A percentile compares a stretch with the other conserved stretches of the same genome.
These are phyloP conservation scores for Penicillium corylophilum DNA, from an alignment of 2,329 filamentous ascomycete species.

Conservation along the genomic window DNA sequence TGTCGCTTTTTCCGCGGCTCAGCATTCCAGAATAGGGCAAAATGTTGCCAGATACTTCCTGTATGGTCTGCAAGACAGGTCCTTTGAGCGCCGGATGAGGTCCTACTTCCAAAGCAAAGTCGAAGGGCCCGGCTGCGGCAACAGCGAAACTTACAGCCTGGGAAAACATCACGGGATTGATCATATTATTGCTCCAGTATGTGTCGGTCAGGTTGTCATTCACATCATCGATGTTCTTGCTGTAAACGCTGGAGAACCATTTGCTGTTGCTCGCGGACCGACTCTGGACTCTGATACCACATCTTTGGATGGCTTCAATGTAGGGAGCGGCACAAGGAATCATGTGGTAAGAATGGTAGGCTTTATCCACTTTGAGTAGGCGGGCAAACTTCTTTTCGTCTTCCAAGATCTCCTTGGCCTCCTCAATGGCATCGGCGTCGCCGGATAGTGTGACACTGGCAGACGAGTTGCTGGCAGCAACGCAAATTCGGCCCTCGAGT, in stretches of 20 bases:
- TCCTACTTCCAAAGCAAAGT: conserved; percentile 34
- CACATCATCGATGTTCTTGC: conserved; percentile 13
- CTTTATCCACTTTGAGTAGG: conserved; percentile 42
- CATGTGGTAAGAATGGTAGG: conserved; percentile 50
- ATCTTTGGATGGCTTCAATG: conserved; percentile 19
- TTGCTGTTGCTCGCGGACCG: conserved; percentile 1
- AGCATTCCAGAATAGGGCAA: conserved; percentile 18
- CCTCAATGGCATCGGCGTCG: conserved; percentile 36
- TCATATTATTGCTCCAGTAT: conserved; percentile 34
- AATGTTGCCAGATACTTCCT: conserved; percentile 16
- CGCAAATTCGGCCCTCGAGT: conserved; percentile 28
- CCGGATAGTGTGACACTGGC: conserved; percentile 48
- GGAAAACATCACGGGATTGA: conserved; percentile 25
- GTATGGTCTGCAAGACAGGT: conserved; percentile 29
- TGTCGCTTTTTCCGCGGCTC: conserved; percentile 13
- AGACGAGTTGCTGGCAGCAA: conserved; percentile 44
- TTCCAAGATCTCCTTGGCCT: conserved; percentile 31
- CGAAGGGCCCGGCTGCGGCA: conserved; percentile 13
- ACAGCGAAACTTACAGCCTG: conserved; percentile 18
- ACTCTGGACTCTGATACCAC: conserved; percentile 8
- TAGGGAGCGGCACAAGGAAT: conserved; percentile 32
- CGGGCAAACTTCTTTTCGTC: conserved; percentile 40
- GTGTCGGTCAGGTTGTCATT: conserved; percentile 15
- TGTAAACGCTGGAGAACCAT: conserved; percentile 34
- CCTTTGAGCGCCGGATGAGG: conserved; percentile 36